A percentile compares a stretch with the other conserved stretches of the same genome.
phyloP scores from a whole-genome alignment of 2,329 filamentous ascomycete genomes.

The Fusarium devonianum region DNA sequence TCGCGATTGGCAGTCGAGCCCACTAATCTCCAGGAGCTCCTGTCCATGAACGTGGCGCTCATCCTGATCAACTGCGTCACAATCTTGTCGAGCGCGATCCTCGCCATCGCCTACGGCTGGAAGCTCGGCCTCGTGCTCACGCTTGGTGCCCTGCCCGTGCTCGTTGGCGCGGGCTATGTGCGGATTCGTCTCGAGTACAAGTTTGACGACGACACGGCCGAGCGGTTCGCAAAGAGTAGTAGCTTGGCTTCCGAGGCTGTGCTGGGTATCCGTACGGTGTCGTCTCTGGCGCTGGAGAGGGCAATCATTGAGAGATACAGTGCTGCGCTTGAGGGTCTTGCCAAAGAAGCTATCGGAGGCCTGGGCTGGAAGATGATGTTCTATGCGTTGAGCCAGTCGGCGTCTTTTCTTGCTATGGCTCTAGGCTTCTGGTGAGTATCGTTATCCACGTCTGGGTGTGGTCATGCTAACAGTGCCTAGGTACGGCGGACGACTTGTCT shows the following conservation, averaged over 20 bases:
- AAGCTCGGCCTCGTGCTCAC: slow-evolving; percentile 58
- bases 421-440: slow-evolving; percentile 49
- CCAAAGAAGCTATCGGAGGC: slow-evolving; percentile 40
- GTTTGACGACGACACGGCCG: slow-evolving; percentile 54
- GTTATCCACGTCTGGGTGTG: not conserved
- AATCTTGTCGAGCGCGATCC: slow-evolving; percentile 53
- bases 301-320: slow-evolving; percentile 50
- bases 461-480: slow-evolving; percentile 22
- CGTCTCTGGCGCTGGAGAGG: slow-evolving; percentile 56
- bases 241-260: slow-evolving; percentile 59
- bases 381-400: slow-evolving; percentile 51
- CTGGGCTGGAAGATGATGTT: slow-evolving; percentile 52
- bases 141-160: slow-evolving; percentile 54
- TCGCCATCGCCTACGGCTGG: slow-evolving; percentile 57
- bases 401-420: slow-evolving; percentile 50
- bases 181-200: slow-evolving; percentile 58
- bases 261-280: slow-evolving; percentile 57
- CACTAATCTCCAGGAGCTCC: slow-evolving; percentile 58
- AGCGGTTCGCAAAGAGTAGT: slow-evolving; percentile 56
- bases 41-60: slow-evolving; percentile 57
- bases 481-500: slow-evolving; percentile 52
- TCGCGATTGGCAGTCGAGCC: slow-evolving; percentile 50
- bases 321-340: slow-evolving; percentile 43
- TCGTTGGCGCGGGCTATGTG: slow-evolving; percentile 55
- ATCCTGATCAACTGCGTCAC: slow-evolving; percentile 57